Conservation (phyloP, 129 eudicot species). For the Kitagawia praeruptora region DNA sequence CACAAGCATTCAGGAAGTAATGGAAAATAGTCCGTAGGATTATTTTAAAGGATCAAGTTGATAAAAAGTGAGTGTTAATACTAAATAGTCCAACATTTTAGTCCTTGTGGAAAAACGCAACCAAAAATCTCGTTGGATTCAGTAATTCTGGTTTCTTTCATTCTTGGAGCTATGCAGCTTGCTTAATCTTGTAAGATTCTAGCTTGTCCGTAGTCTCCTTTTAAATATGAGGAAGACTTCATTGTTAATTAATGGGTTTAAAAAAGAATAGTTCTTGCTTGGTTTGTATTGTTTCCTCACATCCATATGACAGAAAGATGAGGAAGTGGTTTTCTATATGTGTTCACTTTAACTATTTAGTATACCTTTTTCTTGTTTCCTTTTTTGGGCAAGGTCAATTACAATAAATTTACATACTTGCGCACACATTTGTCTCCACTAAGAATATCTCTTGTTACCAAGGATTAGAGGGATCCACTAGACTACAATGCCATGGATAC, state of each 20-base stretch:
- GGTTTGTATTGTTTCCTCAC: not conserved
- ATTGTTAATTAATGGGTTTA: not conserved
- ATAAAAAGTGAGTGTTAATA: not conserved
- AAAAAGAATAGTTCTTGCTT: not conserved
- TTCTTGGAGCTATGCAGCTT: not conserved
- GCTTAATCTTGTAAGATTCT: not conserved
- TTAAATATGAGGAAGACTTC: not conserved
- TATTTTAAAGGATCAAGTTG: slow-evolving; percentile 1
- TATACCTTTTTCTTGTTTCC: not conserved
- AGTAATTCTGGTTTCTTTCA: not conserved
- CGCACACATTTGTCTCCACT: not conserved
- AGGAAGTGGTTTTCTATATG: not conserved
- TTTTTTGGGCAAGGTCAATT: not conserved
- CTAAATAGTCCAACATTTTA: not conserved
- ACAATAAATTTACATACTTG: too few species aligned
- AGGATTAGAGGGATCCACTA: not conserved
- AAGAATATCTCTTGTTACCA: not conserved
- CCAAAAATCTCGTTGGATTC: not conserved
- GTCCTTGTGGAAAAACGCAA: not conserved
- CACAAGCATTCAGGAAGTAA: not conserved
- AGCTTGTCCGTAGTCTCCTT: not conserved
- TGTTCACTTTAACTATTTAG: not conserved
- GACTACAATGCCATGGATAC: not conserved
- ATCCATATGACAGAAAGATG: not conserved
- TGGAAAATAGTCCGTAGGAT: not conserved